Percentiles rank a stretch among this genome's conserved stretches.
Evolutionary conservation across 495 filamentous ascomycete genomes (phyloP).

Genomic region (Rusavskia elegans): DNA sequence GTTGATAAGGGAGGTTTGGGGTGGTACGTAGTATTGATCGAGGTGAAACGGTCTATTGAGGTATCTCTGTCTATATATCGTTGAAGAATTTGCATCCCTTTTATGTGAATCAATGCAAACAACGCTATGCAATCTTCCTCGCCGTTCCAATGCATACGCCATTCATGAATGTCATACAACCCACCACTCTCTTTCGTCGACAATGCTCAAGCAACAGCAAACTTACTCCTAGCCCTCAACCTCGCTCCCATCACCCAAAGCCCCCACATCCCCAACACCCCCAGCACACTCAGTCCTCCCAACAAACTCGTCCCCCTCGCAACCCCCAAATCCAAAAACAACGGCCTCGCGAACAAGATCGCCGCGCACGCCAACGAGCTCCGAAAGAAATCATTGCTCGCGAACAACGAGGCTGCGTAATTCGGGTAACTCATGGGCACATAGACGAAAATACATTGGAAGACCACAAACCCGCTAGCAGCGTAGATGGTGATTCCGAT

Average conservation of each 20-base stretch:
- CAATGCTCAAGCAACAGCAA: slow-evolving; percentile 15
- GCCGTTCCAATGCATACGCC: too few relatives aligned
- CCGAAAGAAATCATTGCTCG: slow-evolving; percentile 32
- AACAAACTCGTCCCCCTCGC: slow-evolving; percentile 10
- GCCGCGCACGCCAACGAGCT: slow-evolving; percentile 29
- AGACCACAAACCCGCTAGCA: slow-evolving; percentile 29
- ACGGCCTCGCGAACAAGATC: slow-evolving; percentile 29
- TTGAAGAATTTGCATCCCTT: too few relatives aligned
- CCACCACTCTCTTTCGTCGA: neutral
- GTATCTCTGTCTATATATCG: too few relatives aligned
- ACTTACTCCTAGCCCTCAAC: slow-evolving; percentile 29
- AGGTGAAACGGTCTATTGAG: too few relatives aligned
- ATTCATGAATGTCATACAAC: too few relatives aligned
- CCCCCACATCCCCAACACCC: slow-evolving; percentile 27
- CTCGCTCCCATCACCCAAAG: slow-evolving; percentile 36
- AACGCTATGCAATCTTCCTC: too few relatives aligned
- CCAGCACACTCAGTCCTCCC: slow-evolving; percentile 11
- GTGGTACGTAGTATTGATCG: too few relatives aligned
- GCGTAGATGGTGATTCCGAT: slow-evolving; percentile 41
- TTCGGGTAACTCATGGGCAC: slow-evolving; percentile 34
- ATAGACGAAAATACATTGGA: slow-evolving; percentile 41
- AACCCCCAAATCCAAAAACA: slow-evolving; percentile 32
- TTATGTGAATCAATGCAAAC: too few relatives aligned
- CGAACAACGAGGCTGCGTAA: slow-evolving; percentile 37
- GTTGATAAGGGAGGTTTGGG: too few relatives aligned